Percentiles rank a stretch among this genome's conserved stretches.
phyloP scores from a whole-genome alignment of 768 basidiomycete genomes.

The Tricholoma flavovirens region DNA sequence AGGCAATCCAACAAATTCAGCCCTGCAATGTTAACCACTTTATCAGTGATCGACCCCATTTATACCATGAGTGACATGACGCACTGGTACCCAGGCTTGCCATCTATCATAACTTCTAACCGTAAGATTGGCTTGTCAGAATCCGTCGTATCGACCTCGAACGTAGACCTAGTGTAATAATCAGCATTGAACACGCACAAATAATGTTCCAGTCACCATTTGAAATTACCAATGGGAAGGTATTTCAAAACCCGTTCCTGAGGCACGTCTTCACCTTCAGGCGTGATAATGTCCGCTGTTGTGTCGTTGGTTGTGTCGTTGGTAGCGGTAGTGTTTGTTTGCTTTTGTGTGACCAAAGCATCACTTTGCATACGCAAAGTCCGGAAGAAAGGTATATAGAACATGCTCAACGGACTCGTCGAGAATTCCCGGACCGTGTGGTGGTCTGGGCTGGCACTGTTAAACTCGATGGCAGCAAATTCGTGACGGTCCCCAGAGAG shows the following conservation, averaged over 20 bases:
- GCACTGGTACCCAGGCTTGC: constrained; percentile 47
- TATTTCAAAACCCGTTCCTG: constrained; percentile 53
- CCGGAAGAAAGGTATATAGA: constrained; percentile 55
- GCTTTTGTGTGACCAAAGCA: constrained; percentile 31
- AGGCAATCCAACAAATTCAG: constrained; percentile 44
- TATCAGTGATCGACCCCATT: background rate
- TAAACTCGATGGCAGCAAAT: constrained; percentile 67
- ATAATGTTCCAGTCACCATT: constrained; percentile 40
- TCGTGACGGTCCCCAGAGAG: constrained; percentile 76
- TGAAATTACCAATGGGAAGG: constrained; percentile 58
- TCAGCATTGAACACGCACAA: background rate
- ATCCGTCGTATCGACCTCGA: constrained; percentile 66
- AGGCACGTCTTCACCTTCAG: constrained; percentile 41
- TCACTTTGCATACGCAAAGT: constrained; percentile 45
- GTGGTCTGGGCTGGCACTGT: constrained; percentile 25
- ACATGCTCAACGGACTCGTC: constrained; percentile 67
- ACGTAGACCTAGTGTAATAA: constrained; percentile 43
- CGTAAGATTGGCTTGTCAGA: constrained; percentile 42
- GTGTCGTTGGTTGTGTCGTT: constrained; percentile 18
- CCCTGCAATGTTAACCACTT: constrained; percentile 22
- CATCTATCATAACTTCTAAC: constrained; percentile 58
- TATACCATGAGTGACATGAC: constrained; percentile 14
- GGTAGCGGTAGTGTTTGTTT: constrained; percentile 20
- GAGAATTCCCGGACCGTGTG: constrained; percentile 58
- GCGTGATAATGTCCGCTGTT: constrained; percentile 15